Evolutionary conservation across 192 early-diverging fungal species (phyloP), one percentile per base, ranked within the genome.

Genomic region (Helicostylum pulchrum): DNA sequence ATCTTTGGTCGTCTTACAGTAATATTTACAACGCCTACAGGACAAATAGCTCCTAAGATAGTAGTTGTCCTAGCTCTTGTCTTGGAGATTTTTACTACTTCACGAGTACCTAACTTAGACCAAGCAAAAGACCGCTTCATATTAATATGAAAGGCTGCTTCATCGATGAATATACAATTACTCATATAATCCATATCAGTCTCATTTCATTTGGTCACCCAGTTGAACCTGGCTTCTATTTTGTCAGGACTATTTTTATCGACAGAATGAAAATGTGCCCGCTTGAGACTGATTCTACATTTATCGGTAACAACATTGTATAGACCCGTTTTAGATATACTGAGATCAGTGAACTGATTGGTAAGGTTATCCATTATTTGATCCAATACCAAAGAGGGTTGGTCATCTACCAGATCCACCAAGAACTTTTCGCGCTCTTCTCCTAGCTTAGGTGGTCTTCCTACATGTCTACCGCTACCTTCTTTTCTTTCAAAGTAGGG

Each of bases 131-230:
- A 44, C 0, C 62, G 49, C 1, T 61, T 61, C 47, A 61, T 61
- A 49, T 61, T 61, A 0, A 61, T 50, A 32, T 61, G 19, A 47
- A 61, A 49, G 0, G 23, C 59, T 31, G 59, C 15, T 20, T 61
- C 44, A 31, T 30, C 46, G 1, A 48, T 47, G 15, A 61, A 61
- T 23, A 61, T 12, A 61, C 59, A 48, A 19, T 61, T 61, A 4
- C 43, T 61, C 43, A 60, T 46, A 17, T 26, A 60, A 26, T 60
- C 58, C 58, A 60, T 60, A 17, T 47, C 45, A 46, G 58, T 45
- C 46, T 60, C 10, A 12, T 46, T 31, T n/a, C n/a, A n/a, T n/a
- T n/a, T n/a, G n/a, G n/a, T n/a, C n/a, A n/a, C n/a, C 59, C 59
- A 61, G 8, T 61, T 11, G 4, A 21, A 23, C 47, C 59, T 45